Conservation (phyloP, 202 grass and related monocot genomes). For the Thinopyrum obtusiflorum region DNA sequence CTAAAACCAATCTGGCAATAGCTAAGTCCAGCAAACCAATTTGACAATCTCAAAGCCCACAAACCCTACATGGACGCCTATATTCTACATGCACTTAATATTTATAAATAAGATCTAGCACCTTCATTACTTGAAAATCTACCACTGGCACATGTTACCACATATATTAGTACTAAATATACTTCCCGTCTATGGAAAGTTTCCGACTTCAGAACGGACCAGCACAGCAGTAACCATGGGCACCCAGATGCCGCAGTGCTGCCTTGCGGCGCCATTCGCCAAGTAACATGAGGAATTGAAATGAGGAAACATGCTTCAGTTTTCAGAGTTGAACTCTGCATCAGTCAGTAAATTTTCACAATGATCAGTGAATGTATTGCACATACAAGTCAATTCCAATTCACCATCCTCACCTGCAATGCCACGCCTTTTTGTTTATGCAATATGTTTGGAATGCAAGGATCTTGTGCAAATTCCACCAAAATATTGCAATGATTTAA, state of each 20-base stretch:
- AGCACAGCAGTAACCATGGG: not conserved
- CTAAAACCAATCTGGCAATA: not conserved
- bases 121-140: not conserved
- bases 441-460: not conserved
- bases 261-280: not conserved
- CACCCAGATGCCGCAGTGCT: conserved; percentile 21
- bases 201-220: not conserved
- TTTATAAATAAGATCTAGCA: not conserved
- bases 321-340: not conserved
- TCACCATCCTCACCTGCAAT: conserved; percentile 1
- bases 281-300: not conserved
- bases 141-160: not conserved
- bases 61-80: not conserved
- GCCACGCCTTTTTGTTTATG: not conserved
- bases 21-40: not conserved
- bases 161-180: not conserved
- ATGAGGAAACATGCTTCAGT: not conserved
- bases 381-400: not conserved
- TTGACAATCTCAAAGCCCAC: not conserved
- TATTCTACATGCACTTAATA: not conserved
- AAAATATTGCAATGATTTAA: not conserved
- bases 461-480: not conserved
- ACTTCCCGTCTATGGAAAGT: not conserved
- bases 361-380: not conserved
- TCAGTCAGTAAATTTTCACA: not conserved